A percentile compares a stretch with the other conserved stretches of the same genome.
phyloP scores from a whole-genome alignment of 2,329 filamentous ascomycete genomes.

The Pseudonectria buxi region DNA sequence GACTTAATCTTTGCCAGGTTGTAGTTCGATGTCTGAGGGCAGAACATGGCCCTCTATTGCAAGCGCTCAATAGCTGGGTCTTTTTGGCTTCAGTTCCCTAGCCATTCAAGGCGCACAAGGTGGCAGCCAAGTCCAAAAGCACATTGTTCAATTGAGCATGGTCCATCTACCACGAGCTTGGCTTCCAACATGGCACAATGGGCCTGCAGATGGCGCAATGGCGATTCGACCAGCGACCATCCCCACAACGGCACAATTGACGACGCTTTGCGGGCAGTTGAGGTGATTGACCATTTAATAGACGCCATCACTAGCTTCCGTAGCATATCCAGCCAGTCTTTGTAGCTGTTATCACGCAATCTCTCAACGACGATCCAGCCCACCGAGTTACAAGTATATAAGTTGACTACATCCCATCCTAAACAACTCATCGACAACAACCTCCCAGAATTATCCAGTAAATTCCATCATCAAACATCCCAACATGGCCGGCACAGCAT shows the following conservation, averaged over 20 bases:
- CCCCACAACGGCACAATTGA: constrained; percentile 1
- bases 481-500: constrained; percentile 8
- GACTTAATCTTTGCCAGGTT: too few relatives aligned
- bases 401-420: not conserved
- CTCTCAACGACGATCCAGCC: too few relatives aligned
- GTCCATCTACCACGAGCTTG: too few relatives aligned
- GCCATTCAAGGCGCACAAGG: too few relatives aligned
- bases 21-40: too few relatives aligned
- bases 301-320: not conserved
- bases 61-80: too few relatives aligned
- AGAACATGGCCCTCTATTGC: too few relatives aligned
- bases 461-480: not conserved
- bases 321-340: too few relatives aligned
- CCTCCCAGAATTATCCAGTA: not conserved
- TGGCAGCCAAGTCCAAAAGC: too few relatives aligned
- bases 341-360: too few relatives aligned
- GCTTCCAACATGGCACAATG: constrained; percentile 2
- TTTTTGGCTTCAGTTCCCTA: too few relatives aligned
- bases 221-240: not conserved
- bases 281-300: not conserved
- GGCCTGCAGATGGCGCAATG: constrained; percentile 3
- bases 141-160: too few relatives aligned
- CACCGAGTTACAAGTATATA: not conserved
- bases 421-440: not conserved
- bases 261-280: not conserved